A percentile compares a stretch with the other conserved stretches of the same genome.
Evolutionary conservation across 2,329 filamentous ascomycete species (phyloP).

Genomic region (Colletotrichum sp.): DNA sequence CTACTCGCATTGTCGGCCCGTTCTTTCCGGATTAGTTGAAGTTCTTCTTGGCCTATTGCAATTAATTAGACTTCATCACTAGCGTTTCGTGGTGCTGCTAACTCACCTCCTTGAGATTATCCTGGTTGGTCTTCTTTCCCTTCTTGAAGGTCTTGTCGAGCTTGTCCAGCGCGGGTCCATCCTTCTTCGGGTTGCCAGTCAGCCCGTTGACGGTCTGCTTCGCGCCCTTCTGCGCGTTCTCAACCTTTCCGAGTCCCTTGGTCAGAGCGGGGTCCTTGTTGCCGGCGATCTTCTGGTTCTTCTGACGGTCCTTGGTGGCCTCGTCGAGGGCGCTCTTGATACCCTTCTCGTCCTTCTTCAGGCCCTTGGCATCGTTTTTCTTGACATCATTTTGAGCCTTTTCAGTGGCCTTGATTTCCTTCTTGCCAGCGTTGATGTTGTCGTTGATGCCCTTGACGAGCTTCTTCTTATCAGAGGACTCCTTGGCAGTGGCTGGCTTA

Average conservation of each 20-base stretch:
- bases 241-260: constrained; percentile 5
- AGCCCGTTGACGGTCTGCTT: constrained; percentile 1
- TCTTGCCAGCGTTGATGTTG: constrained; percentile 5
- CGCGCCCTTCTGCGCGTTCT: not conserved
- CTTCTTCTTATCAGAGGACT: constrained; percentile 2
- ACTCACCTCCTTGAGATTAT: constrained; percentile 9
- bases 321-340: not conserved
- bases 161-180: not conserved
- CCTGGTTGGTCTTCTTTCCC: constrained; percentile 3
- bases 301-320: constrained; percentile 2
- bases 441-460: constrained; percentile 9
- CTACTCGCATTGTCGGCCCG: too few relatives aligned
- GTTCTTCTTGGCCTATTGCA: constrained; percentile 18
- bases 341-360: constrained; percentile 7
- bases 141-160: constrained; percentile 2
- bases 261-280: not conserved
- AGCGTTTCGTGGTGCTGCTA: too few relatives aligned
- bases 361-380: not conserved
- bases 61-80: too few relatives aligned
- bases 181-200: constrained; percentile 8
- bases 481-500: not conserved
- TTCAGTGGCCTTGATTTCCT: not conserved
- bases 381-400: not conserved
- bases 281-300: constrained; percentile 10
- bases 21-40: too few relatives aligned